phyloP scores from a whole-genome alignment of 441 rosid species.

The Geranium incanum region DNA sequence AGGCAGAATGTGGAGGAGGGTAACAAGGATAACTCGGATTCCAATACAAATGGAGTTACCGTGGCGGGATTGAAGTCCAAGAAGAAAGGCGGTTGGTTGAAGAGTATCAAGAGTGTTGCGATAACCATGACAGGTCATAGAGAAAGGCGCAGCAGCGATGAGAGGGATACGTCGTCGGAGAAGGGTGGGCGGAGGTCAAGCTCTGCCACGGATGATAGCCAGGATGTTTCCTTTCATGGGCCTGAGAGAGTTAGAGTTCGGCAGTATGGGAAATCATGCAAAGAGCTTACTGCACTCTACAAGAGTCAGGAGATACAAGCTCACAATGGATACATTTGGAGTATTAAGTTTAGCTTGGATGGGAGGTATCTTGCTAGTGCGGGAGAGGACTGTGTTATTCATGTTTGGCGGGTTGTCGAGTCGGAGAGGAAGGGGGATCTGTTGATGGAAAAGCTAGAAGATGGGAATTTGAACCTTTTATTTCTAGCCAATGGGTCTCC shows the following conservation, averaged over 20 bases:
- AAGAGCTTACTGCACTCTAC: conserved; percentile 54
- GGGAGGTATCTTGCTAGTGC: conserved; percentile 74
- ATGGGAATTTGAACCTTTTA: conserved; percentile 41
- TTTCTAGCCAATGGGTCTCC: conserved; percentile 50
- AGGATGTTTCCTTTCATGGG: conserved; percentile 75
- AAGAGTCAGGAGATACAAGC: conserved; percentile 73
- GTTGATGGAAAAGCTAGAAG: conserved; percentile 66
- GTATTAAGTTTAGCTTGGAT: conserved; percentile 70
- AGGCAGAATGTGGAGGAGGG: conserved; percentile 87
- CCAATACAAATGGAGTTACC: conserved; percentile 30
- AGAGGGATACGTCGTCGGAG: conserved; percentile 80
- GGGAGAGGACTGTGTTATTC: conserved; percentile 64
- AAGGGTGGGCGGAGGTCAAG: conserved; percentile 93
- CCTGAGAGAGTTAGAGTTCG: conserved; percentile 60
- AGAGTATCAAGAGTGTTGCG: conserved; percentile 68
- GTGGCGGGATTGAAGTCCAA: conserved; percentile 40
- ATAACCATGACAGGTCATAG: conserved; percentile 50
- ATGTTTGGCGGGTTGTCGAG: conserved; percentile 57
- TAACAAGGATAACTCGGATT: conserved; percentile 39
- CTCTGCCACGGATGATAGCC: conserved; percentile 97
- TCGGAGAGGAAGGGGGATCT: conserved; percentile 64
- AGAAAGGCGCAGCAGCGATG: conserved; percentile 90
- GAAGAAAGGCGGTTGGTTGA: conserved; percentile 78
- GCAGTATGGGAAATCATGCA: conserved; percentile 57
- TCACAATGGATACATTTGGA: conserved; percentile 61